Base-by-base conservation (phyloP, 1,284 basidiomycete genomes). In the Dichomitus squalens region DNA sequence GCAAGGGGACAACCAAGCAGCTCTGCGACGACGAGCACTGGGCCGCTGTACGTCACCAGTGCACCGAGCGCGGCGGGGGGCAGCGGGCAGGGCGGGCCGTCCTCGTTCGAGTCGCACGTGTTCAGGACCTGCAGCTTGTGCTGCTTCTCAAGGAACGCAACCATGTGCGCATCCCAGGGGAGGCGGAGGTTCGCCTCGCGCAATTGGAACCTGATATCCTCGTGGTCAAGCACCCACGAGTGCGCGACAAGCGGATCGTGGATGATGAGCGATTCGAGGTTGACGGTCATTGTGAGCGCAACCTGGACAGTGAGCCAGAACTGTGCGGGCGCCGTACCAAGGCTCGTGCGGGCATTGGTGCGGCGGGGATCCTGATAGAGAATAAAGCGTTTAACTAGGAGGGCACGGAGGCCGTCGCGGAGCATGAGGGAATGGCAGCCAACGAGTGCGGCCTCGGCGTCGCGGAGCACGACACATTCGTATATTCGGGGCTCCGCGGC, bases 401-500 rank as follows among this genome's bases (percentile, higher is more conserved):
- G 27, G 7, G 64, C 70, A 35, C 72, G 61, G 23, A 23, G 33
- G 21, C 59, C 64, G 29, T 66, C 58, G 34, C 58, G 56, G 1
- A 57, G 48, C 25, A 60, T 21, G 31, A 74, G 29, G 31, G 69
- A 52, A 21, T 60, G 59, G 55, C 65, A 70, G 27, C 58, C 64
- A 23, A 53, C 40, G 59, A 59, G 64, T 5, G 64, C 61, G 14
- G 49, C 20, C 8, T 58, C 29, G 3, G 63, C 60, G 46, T 72
- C 70, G 39, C 63, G 61, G 27, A 73, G 54, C 49, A 60, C 34
- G 36, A 73, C 38, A 4, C 41, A 35, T 12, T 61, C 55, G 59
- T 75, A 73, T 2, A 75, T 49, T 34, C 56, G 61, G 0, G 63
- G 52, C 44, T 73, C 72, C 7, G 72, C 68, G n/a, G 66, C 62